Conservation (phyloP, 108 stramenopile genomes). For the Schizochytrium sp. region DNA sequence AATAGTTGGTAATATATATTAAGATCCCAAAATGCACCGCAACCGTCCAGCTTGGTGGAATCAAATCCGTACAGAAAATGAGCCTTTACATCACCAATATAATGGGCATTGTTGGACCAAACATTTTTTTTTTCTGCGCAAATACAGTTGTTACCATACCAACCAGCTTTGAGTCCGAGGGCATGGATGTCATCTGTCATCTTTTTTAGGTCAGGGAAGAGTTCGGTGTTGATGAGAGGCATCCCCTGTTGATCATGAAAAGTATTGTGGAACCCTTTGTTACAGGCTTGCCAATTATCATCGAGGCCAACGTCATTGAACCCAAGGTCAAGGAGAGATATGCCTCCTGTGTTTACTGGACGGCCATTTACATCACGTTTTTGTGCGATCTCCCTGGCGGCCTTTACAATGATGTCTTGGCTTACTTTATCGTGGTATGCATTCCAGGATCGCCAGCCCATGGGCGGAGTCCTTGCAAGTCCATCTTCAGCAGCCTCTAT, state of each 20-base stretch:
- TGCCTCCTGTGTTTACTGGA: neutral
- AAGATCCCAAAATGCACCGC: slow-evolving; percentile 66
- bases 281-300: slow-evolving; percentile 73
- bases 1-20: slow-evolving; percentile 62
- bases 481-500: slow-evolving; percentile 11
- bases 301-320: slow-evolving; percentile 75
- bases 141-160: slow-evolving; percentile 77
- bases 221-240: slow-evolving; percentile 68
- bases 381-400: neutral
- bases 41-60: slow-evolving; percentile 70
- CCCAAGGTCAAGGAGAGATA: slow-evolving; percentile 71
- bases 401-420: slow-evolving; percentile 41
- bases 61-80: slow-evolving; percentile 70
- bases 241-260: slow-evolving; percentile 70
- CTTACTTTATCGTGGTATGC: neutral
- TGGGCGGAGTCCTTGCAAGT: slow-evolving; percentile 48
- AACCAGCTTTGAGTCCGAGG: slow-evolving; percentile 73
- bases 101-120: slow-evolving; percentile 57
- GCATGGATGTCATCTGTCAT: slow-evolving; percentile 71
- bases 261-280: slow-evolving; percentile 18
- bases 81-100: slow-evolving; percentile 70
- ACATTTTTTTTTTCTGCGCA: slow-evolving; percentile 63
- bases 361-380: neutral
- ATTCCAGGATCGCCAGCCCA: slow-evolving; percentile 58
- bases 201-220: slow-evolving; percentile 67